Evolutionary conservation across 805 yeast genomes (phyloP), one percentile per base, ranked within the genome.

Genomic region (Scheffersomyces coipomensis): DNA sequence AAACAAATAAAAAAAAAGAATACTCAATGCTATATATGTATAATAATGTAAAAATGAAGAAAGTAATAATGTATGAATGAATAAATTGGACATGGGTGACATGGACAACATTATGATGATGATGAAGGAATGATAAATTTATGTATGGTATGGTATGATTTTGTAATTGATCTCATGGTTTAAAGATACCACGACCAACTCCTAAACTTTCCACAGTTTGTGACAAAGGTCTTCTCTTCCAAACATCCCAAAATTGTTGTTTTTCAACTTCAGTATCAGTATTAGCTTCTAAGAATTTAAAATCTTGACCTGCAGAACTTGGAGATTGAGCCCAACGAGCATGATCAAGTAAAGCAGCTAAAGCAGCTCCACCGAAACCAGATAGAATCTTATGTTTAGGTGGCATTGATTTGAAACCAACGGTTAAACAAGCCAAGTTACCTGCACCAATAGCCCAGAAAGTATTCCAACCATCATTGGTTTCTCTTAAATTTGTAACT

Each of bases 191-290:
- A 58, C 83, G 68, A 39, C 83, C 83, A 48, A 66, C 79, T 47
- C 96, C 96, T 49, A 87, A 71, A 53, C 81, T 82, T 45, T 78
- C 83, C 19, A 84, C 76, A 8, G 95, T 85, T 64, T 85, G 89
- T 16, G 88, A 79, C 48, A 87, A 66, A 13, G 95, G 95, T 55
- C 86, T 78, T 71, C 96, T 82, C 68, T 81, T 78, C 58, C 80
- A 78, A 26, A 82, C 81, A 47, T 86, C 91, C 89, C 89, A 88
- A 66, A 85, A 85, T 27, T 81, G 81, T 49, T 58, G 72, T 68
- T 43, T 52, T 9, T 60, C 62, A 36, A 58, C 60, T 35, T 58
- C 69, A 10, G 33, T 35, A 42, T 51, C 63, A 46, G 65, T 62
- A 63, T 62, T 72, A 32, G 66, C 71, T 29, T 64, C 55, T 25